These are phyloP conservation scores for Blastocystis sp. DNA, from an alignment of 352 stramenopile species.

Conservation along the genomic window DNA sequence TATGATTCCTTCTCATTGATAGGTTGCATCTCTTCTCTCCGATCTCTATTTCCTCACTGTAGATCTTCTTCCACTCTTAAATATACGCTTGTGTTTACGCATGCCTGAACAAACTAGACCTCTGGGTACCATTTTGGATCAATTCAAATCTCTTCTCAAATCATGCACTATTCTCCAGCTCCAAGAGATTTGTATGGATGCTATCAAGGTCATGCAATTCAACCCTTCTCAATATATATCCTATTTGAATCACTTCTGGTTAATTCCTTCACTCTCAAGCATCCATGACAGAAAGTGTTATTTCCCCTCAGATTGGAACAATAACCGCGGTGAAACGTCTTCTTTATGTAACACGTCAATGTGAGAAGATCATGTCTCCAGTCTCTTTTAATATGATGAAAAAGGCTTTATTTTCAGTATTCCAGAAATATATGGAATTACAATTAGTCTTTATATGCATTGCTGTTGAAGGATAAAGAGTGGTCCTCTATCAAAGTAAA, in stretches of 20 bases:
- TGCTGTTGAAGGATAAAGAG: not conserved
- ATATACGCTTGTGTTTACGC: not conserved
- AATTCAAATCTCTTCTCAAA: not conserved
- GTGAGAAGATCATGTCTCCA: constrained; percentile 53
- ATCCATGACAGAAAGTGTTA: not conserved
- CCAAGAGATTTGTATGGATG: not conserved
- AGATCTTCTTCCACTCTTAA: constrained; percentile 13
- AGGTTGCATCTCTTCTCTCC: not conserved
- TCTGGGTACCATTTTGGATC: not conserved
- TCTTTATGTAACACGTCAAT: constrained; percentile 43
- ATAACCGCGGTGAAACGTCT: constrained; percentile 26
- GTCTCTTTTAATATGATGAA: constrained; percentile 56
- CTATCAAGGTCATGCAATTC: not conserved
- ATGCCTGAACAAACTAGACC: not conserved
- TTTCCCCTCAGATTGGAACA: not conserved
- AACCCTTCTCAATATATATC: constrained; percentile 14
- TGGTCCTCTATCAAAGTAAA: not conserved
- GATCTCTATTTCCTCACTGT: constrained; percentile 44
- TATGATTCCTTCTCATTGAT: not conserved
- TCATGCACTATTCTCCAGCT: not conserved
- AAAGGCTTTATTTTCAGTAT: constrained; percentile 54
- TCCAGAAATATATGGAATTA: not conserved
- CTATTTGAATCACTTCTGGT: not conserved
- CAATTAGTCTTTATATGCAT: not conserved
- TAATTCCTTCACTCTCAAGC: not conserved